Evolutionary conservation across 179 eudicot species (phyloP).

Genomic region (Actinidia arguta): DNA sequence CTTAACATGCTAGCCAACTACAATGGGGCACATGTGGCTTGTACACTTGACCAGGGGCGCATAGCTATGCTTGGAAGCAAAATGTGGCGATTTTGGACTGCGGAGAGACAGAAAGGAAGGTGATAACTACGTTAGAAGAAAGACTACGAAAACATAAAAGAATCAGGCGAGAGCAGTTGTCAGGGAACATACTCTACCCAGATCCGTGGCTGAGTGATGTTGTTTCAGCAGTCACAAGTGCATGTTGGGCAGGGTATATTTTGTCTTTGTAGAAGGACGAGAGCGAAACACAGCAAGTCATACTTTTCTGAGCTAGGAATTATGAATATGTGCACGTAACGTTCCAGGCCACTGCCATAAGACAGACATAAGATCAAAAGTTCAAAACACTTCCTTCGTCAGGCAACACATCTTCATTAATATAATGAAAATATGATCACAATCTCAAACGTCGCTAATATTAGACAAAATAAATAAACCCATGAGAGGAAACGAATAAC

Average conservation of each 20-base stretch:
- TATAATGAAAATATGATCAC: too few relatives aligned
- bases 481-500: background rate
- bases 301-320: slow-evolving; percentile 73
- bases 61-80: slow-evolving; percentile 51
- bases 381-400: too few relatives aligned
- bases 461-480: background rate
- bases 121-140: background rate
- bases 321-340: slow-evolving; percentile 80
- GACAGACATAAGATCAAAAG: background rate
- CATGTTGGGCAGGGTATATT: slow-evolving; percentile 78
- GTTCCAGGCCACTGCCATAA: slow-evolving; percentile 78
- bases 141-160: background rate
- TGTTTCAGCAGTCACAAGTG: slow-evolving; percentile 76
- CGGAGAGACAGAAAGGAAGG: slow-evolving; percentile 17
- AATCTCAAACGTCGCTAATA: background rate
- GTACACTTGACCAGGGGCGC: slow-evolving; percentile 82
- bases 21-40: slow-evolving; percentile 79
- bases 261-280: slow-evolving; percentile 83
- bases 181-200: slow-evolving; percentile 63
- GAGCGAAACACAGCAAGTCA: slow-evolving; percentile 77
- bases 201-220: slow-evolving; percentile 60
- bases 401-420: too few relatives aligned
- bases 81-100: slow-evolving; percentile 58
- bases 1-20: slow-evolving; percentile 83
- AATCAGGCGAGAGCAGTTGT: background rate